Evolutionary conservation across 257 asterid genomes (phyloP).

Genomic region (Nicotiana noctiflora): DNA sequence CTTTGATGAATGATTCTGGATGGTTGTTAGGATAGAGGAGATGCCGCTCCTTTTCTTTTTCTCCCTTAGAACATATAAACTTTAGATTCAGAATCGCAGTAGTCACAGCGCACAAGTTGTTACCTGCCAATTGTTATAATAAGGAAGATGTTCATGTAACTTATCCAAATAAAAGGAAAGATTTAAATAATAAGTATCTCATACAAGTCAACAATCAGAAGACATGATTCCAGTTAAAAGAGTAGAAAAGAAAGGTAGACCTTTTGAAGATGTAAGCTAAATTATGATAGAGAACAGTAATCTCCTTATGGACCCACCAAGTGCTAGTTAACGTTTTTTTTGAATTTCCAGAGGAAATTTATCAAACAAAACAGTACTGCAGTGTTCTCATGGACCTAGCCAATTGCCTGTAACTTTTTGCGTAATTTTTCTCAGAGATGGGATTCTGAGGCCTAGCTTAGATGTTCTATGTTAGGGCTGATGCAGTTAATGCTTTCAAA

Average conservation of each 20-base stretch:
- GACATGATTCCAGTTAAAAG: neutral
- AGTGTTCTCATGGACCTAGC: neutral
- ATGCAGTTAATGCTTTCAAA: slow-evolving; percentile 2
- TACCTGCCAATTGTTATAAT: neutral
- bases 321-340: neutral
- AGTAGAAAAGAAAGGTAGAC: neutral
- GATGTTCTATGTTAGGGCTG: neutral
- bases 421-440: neutral
- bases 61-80: neutral
- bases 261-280: neutral
- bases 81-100: neutral
- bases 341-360: neutral
- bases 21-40: neutral
- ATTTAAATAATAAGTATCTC: neutral
- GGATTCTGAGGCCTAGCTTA: neutral
- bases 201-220: neutral
- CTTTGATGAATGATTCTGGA: neutral
- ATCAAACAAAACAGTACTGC: neutral
- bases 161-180: neutral
- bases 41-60: neutral
- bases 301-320: neutral
- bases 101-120: slow-evolving; percentile 1
- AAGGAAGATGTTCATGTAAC: neutral
- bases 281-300: neutral
- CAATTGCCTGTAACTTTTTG: neutral